Base-by-base conservation (phyloP, 345 rosid genomes). In the Eucalyptus curtisii region DNA sequence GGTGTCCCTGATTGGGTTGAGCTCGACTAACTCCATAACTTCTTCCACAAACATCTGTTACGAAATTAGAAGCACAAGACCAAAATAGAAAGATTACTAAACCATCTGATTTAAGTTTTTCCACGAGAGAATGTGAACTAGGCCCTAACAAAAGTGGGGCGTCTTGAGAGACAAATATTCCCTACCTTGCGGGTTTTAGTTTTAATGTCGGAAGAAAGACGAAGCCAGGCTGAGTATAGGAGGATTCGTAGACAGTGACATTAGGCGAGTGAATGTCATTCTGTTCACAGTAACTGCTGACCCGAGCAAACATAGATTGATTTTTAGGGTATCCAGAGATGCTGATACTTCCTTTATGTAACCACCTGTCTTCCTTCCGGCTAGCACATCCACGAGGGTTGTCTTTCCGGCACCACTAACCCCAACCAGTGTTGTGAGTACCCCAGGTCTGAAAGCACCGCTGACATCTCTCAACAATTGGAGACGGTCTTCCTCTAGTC, bases 251-350 rank as follows among this genome's bases (percentile, higher is more conserved):
- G 19, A 96, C 96, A 11, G 97, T 96, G 80, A 96, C 97, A 90
- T 94, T 88, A n/a, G 98, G 98, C 88, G 99, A 96, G 91, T 96
- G 99, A 53, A 96, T 96, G 91, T 96, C 98, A 59, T 91, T 96
- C 87, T 96, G 98, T 89, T 95, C 99, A 88, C 98, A 96, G 66
- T 96, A 96, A 68, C 98, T 97, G 49, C 90, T 92, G 13, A 96
- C 95, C 86, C 97, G 94, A 82, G 98, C 97, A 93, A 96, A 96
- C 37, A 96, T 96, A 27, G 91, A 91, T 91, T 96, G 99, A 89
- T 94, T 96, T 90, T 96, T 95, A 16, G 96, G 96, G 88, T 94
- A 95, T 42, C 98, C 98, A 6, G 97, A 94, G 90, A 96, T 91
- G 89, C 87, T 92, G 0, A 49, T 5, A 49, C 19, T 49, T 49